These are phyloP conservation scores for Chytriomyces hyalinus DNA, from an alignment of 192 early-diverging fungal species.

Conservation along the genomic window DNA sequence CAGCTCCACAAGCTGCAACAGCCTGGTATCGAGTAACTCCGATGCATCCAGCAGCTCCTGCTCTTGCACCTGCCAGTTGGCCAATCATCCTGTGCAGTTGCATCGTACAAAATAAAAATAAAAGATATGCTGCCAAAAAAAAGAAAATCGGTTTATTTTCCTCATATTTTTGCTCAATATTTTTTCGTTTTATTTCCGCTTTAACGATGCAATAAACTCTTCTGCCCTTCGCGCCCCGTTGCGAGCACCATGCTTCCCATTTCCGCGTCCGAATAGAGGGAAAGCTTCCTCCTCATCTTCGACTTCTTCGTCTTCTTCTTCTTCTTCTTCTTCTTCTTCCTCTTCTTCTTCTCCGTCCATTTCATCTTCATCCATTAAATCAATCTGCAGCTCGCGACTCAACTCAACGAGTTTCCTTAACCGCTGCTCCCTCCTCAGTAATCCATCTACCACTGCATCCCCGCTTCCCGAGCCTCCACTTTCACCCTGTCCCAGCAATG, in stretches of 20 bases:
- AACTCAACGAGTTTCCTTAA: constrained; percentile 31
- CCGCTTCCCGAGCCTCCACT: not conserved
- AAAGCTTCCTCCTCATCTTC: not conserved
- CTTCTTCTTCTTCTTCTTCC: constrained; percentile 3
- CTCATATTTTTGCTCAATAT: too few species aligned
- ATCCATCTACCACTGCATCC: constrained; percentile 5
- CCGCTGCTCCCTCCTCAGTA: constrained; percentile 23
- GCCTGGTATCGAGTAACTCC: too few species aligned
- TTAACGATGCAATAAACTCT: constrained; percentile 19
- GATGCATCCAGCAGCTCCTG: too few species aligned
- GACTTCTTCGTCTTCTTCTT: constrained; percentile 5
- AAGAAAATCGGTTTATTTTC: too few species aligned
- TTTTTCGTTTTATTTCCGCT: not conserved
- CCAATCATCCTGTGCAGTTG: too few species aligned
- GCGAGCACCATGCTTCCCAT: not conserved
- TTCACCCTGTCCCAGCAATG: not conserved
- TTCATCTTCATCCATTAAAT: constrained; percentile 27
- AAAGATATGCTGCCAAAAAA: too few species aligned
- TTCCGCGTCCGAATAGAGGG: not conserved
- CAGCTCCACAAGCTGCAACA: too few species aligned
- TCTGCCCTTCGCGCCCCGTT: constrained; percentile 24
- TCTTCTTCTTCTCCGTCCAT: constrained; percentile 18
- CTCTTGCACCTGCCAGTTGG: too few species aligned
- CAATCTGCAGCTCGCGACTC: constrained; percentile 17
- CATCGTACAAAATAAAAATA: too few species aligned